Conservation (phyloP, 306 rosid species). For the Lupinus albus region DNA sequence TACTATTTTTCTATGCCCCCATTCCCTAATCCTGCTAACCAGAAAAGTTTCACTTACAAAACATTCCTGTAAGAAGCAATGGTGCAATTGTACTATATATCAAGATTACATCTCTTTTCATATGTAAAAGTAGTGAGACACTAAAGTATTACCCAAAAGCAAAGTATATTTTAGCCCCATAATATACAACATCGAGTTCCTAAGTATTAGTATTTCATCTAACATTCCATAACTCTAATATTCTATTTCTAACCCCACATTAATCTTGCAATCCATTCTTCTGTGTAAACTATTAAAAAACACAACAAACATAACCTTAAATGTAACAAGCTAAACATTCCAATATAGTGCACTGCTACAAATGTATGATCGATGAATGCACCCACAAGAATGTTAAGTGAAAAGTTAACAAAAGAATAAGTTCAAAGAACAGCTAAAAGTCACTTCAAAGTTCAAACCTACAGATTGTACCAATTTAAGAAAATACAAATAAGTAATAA, state of each 20-base stretch:
- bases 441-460: slow-evolving; percentile 12
- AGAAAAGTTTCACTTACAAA: neutral
- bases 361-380: slow-evolving; percentile 3
- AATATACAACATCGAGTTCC: neutral
- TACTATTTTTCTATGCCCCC: neutral
- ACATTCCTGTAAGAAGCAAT: neutral
- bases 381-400: slow-evolving; percentile 28
- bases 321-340: neutral
- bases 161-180: neutral
- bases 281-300: neutral
- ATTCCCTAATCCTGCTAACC: neutral
- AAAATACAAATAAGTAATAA: slow-evolving; percentile 23
- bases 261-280: neutral
- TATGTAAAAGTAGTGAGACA: neutral
- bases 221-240: neutral
- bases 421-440: slow-evolving; percentile 36
- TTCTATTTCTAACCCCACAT: neutral
- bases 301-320: neutral
- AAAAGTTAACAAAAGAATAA: slow-evolving; percentile 2
- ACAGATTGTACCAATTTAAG: neutral
- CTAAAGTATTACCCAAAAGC: neutral
- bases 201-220: neutral
- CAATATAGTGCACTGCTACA: neutral
- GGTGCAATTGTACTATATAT: neutral
- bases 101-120: neutral